Conservation (phyloP, 345 rosid species). For the Lepidium didymum region DNA sequence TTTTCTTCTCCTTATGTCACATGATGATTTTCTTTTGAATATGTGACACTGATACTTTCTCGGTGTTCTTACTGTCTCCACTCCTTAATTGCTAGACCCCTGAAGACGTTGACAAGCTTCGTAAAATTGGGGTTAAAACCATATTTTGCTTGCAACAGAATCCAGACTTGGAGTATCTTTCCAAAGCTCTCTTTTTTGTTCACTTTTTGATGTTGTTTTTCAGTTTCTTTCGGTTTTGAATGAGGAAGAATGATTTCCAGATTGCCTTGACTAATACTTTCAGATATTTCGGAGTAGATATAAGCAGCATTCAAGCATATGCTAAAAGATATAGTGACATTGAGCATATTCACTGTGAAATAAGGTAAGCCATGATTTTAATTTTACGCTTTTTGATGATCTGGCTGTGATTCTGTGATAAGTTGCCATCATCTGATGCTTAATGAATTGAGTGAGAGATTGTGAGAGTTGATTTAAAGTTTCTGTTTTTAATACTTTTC, state of each 20-base stretch:
- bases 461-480: background rate
- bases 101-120: constrained; percentile 82
- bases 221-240: background rate
- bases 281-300: constrained; percentile 94
- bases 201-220: background rate
- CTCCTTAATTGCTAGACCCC: constrained; percentile 50
- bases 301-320: constrained; percentile 64
- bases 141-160: constrained; percentile 92
- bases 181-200: background rate
- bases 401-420: background rate
- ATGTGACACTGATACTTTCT: background rate
- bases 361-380: constrained; percentile 42
- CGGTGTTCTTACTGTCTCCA: background rate
- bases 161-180: constrained; percentile 93
- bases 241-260: background rate
- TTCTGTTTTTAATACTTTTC: background rate
- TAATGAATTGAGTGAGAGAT: background rate
- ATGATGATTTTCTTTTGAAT: background rate
- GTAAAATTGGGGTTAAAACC: constrained; percentile 76
- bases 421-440: background rate
- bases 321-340: constrained; percentile 47
- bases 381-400: background rate
- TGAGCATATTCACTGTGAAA: constrained; percentile 77
- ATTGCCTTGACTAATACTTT: constrained; percentile 38
- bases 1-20: background rate